A percentile compares a stretch with the other conserved stretches of the same genome.
phyloP scores from a whole-genome alignment of 179 eudicot genomes.

The Silene vulgaris region DNA sequence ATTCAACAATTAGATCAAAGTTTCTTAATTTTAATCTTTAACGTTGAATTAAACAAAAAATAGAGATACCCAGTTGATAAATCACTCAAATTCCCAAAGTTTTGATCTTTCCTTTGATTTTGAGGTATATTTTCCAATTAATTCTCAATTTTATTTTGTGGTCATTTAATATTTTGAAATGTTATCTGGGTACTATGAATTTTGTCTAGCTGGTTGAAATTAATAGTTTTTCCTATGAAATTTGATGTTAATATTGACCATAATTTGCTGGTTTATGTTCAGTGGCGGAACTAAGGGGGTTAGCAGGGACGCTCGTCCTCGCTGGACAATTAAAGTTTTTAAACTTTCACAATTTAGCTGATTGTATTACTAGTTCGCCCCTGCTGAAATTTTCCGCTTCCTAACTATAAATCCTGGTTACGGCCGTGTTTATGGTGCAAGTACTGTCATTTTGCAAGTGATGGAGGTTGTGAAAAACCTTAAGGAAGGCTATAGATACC shows the following conservation, averaged over 20 bases:
- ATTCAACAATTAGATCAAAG: neutral
- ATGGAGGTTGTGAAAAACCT: neutral
- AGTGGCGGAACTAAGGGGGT: no score
- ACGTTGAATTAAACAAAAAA: neutral
- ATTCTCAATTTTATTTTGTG: constrained; percentile 8
- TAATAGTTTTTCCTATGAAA: neutral
- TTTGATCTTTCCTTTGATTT: constrained; percentile 5
- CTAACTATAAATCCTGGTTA: no score
- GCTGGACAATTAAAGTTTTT: no score
- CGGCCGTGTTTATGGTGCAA: no score
- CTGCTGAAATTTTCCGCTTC: no score
- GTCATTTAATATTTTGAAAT: neutral
- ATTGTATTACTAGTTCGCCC: no score
- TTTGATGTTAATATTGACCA: neutral
- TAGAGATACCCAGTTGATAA: constrained; percentile 1
- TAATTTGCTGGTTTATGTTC: neutral
- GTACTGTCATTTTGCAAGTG: no score
- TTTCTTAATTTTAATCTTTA: neutral
- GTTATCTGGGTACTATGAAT: neutral
- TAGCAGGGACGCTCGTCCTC: no score
- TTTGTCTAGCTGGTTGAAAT: neutral
- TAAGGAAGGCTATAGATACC: neutral
- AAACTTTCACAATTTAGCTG: no score
- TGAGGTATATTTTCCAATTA: constrained; percentile 7
- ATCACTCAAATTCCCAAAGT: neutral